A percentile compares a stretch with the other conserved stretches of the same genome.
Evolutionary conservation across 176 grass and related monocot species (phyloP).

Genomic region (Guadua angustifolia): DNA sequence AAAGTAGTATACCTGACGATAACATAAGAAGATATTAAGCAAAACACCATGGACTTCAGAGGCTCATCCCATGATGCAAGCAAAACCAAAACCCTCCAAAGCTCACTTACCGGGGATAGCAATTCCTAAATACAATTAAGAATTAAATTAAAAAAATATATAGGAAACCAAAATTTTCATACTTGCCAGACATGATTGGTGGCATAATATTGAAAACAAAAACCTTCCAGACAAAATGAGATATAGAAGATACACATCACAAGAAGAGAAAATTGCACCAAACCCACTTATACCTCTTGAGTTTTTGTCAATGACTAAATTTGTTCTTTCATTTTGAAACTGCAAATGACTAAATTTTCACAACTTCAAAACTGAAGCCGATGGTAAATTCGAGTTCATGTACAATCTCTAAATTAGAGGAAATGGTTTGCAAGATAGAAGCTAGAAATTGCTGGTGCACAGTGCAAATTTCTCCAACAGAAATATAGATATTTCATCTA

Average conservation of each 20-base stretch:
- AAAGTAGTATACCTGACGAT: slow-evolving; percentile 66
- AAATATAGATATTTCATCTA: not conserved
- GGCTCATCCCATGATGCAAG: slow-evolving; percentile 87
- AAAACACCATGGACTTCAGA: slow-evolving; percentile 78
- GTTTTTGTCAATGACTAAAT: slow-evolving; percentile 14
- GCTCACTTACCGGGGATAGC: slow-evolving; percentile 67
- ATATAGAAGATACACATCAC: not conserved
- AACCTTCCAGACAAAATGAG: not conserved
- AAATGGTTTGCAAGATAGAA: not conserved
- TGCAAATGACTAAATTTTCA: slow-evolving; percentile 9
- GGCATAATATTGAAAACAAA: not conserved
- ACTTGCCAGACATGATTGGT: not conserved
- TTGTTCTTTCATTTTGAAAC: not conserved
- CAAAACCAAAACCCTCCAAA: slow-evolving; percentile 67
- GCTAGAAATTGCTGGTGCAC: not conserved
- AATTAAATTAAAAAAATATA: slow-evolving; percentile 8
- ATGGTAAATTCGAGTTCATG: slow-evolving; percentile 27
- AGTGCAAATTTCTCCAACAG: slow-evolving; percentile 23
- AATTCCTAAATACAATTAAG: slow-evolving; percentile 65
- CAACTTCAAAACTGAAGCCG: not conserved
- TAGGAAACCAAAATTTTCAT: slow-evolving; percentile 2
- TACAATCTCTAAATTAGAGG: not conserved
- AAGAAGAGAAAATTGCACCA: slow-evolving; percentile 23
- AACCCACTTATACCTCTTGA: slow-evolving; percentile 15
- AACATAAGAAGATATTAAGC: slow-evolving; percentile 64